Conservation (phyloP, 2,329 filamentous ascomycete genomes). For the Aspergillus unguis region DNA sequence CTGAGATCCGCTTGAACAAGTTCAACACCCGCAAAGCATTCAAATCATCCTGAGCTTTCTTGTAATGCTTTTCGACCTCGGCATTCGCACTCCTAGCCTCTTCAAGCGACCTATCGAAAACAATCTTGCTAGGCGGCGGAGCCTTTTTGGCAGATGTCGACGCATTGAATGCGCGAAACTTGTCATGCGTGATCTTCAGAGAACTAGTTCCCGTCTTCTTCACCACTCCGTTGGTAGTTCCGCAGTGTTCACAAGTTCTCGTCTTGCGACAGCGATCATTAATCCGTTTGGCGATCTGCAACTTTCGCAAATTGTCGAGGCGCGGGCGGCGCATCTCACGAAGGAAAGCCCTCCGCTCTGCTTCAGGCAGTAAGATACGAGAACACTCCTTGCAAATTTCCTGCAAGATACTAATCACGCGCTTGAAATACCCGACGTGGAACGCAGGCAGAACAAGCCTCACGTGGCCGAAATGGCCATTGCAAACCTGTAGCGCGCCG, state of each 20-base stretch:
- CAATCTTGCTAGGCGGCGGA: constrained; percentile 73
- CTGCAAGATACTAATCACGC: constrained; percentile 86
- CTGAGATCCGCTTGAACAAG: constrained; percentile 82
- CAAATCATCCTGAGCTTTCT: constrained; percentile 90
- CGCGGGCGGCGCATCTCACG: constrained; percentile 74
- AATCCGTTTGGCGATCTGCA: constrained; percentile 81
- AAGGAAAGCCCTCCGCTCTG: constrained; percentile 73
- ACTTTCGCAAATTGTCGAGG: constrained; percentile 80
- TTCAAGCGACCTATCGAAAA: constrained; percentile 81
- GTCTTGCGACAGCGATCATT: constrained; percentile 86
- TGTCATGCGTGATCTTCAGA: constrained; percentile 93
- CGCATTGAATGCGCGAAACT: constrained; percentile 81
- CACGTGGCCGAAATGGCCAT: constrained; percentile 93
- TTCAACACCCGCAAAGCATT: constrained; percentile 86
- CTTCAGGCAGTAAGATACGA: constrained; percentile 74
- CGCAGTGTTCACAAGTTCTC: constrained; percentile 76
- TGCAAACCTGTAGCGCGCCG: constrained; percentile 76
- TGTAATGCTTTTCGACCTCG: constrained; percentile 85
- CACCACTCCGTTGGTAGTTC: constrained; percentile 81
- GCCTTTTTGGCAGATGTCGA: constrained; percentile 84
- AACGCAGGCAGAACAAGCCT: constrained; percentile 87
- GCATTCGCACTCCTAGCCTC: constrained; percentile 72
- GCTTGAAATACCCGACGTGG: constrained; percentile 93
- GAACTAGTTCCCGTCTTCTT: constrained; percentile 77
- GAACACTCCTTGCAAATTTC: constrained; percentile 97